A percentile compares a stretch with the other conserved stretches of the same genome.
Evolutionary conservation across 768 basidiomycete genomes (phyloP).

Genomic region (Kwoniella bestiolae): DNA sequence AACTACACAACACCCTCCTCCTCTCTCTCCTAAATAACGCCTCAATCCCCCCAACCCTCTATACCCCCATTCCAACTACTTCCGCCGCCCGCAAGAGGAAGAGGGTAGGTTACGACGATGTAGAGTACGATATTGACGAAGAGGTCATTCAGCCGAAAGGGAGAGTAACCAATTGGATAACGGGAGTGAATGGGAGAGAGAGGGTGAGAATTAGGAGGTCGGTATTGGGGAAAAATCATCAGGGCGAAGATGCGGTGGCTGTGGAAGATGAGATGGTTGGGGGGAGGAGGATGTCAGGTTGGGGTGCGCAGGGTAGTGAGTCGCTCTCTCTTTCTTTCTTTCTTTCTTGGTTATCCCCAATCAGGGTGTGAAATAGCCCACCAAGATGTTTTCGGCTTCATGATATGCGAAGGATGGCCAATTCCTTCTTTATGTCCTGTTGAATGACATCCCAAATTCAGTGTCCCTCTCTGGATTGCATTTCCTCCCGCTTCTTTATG

Average conservation of each 20-base stretch:
- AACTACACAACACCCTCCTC: constrained; percentile 45
- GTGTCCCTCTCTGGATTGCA: too few relatives aligned
- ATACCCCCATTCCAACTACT: constrained; percentile 9
- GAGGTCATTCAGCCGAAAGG: constrained; percentile 32
- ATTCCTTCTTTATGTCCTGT: too few relatives aligned
- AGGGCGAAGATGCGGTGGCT: constrained; percentile 2
- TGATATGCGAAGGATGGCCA: too few relatives aligned
- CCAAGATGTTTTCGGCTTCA: neutral
- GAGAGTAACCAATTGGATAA: constrained; percentile 38
- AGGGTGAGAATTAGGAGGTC: constrained; percentile 32
- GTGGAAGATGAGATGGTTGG: neutral
- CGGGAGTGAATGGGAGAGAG: constrained; percentile 35
- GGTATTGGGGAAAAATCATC: constrained; percentile 25
- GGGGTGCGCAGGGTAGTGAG: neutral
- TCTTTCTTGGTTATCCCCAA: too few relatives aligned
- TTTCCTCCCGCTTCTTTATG: too few relatives aligned
- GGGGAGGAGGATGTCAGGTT: neutral
- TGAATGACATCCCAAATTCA: too few relatives aligned
- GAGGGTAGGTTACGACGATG: constrained; percentile 26
- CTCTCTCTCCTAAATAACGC: constrained; percentile 44
- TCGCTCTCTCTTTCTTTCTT: too few relatives aligned
- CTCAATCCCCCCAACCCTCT: constrained; percentile 25
- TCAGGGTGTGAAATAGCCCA: too few relatives aligned
- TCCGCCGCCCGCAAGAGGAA: constrained; percentile 28
- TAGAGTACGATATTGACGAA: constrained; percentile 44